Base-by-base conservation (phyloP, 2,329 filamentous ascomycete species). In the Penicillium paneum region DNA sequence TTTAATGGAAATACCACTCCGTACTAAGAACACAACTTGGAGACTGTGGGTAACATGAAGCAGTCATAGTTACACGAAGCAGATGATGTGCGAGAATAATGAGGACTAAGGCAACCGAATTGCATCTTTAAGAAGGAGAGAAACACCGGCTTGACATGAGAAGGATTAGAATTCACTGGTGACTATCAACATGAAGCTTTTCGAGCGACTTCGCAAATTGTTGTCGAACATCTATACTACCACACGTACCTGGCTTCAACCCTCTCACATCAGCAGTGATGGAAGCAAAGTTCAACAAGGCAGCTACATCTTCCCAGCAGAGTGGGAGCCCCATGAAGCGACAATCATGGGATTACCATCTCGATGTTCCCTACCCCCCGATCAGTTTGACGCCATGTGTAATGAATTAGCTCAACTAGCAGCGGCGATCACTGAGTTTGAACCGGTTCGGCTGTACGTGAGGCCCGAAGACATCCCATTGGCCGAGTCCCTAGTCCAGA, bases 391-490 rank as follows among this genome's bases (percentile, higher is more conserved):
- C 19, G 40, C 47, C 13, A 35, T 52, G 10, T 62, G 60, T 31
- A 38, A 38, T 3, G 61, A 64, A 24, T 50, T 65, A 17, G 42
- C 51, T 13, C 42, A 58, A 13, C 54, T 65, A 28, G 64, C 60
- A 1, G 52, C 55, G 8, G 35, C 54, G 0, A 63, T 66, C 24
- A 43, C 64, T 0, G 53, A 46, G 1, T 67, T 68, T 24, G 66
- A 68, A 32, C 62, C 59, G 0, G 62, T 68, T 13, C 59, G 56
- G 8, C 42, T 68, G 26, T 61, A 63, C 39, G 44, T 56, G 10
- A 53, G 59, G 2, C 59, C 58, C 15, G 61, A 63, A 43, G 59
- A 65, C 19, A 47, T 62, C 13, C 38, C 49, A 41, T 52, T 54
- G n/a, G 57, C 53, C 8, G 54, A 51, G 47, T 51, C 34, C 12